phyloP scores from a whole-genome alignment of 768 basidiomycete species.

The Suillus sp. region DNA sequence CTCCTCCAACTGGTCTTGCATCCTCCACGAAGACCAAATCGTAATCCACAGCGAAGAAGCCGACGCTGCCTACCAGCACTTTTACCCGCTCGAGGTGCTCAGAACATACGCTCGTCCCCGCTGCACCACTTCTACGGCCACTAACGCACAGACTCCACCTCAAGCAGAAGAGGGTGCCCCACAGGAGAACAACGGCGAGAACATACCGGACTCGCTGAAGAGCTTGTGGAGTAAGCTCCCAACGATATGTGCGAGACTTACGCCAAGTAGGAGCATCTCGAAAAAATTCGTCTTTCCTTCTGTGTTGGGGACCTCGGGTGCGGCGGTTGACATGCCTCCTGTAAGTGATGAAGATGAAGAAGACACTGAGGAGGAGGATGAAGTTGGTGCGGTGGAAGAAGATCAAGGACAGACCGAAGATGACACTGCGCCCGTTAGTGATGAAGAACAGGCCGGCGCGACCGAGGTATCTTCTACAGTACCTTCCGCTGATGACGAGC shows the following conservation, averaged over 20 bases:
- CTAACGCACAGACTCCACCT: constrained; percentile 13
- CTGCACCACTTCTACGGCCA: constrained; percentile 20
- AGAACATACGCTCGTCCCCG: constrained; percentile 31
- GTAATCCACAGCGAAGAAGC: constrained; percentile 77
- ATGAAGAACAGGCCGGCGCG: not conserved
- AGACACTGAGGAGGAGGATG: constrained; percentile 10
- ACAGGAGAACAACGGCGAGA: constrained; percentile 7
- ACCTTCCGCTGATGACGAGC: not conserved
- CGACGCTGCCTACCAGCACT: constrained; percentile 65
- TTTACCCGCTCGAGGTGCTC: constrained; percentile 55
- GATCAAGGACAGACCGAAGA: constrained; percentile 3
- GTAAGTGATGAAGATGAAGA: not conserved
- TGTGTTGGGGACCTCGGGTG: constrained; percentile 9
- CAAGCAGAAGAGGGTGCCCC: constrained; percentile 2
- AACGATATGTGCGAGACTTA: constrained; percentile 42
- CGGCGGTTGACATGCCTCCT: not conserved
- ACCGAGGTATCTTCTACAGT: not conserved
- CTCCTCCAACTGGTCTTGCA: constrained; percentile 80
- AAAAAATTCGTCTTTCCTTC: constrained; percentile 57
- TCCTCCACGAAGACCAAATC: constrained; percentile 63
- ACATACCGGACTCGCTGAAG: constrained; percentile 11
- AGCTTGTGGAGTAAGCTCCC: constrained; percentile 37
- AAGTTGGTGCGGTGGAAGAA: not conserved
- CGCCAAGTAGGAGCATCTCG: constrained; percentile 48
- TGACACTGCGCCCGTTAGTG: not conserved